Evolutionary conservation across 1,284 basidiomycete genomes (phyloP), one percentile per base, ranked within the genome.

Genomic region (Porogramme epimiltina): DNA sequence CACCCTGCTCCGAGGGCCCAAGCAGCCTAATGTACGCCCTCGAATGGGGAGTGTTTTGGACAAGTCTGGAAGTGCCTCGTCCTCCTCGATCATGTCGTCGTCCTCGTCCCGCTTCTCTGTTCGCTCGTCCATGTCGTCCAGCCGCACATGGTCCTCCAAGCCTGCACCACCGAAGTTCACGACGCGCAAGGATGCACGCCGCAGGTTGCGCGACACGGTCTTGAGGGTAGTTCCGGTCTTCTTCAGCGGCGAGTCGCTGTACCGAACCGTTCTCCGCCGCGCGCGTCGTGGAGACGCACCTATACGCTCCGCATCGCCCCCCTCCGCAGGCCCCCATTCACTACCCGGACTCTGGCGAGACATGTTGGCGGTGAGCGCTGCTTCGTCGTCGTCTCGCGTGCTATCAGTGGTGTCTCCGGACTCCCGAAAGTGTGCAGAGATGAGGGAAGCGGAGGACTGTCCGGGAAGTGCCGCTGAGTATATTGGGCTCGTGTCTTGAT

Each of bases 111-210:
- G 59, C 53, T 62, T 62, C 48, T 42, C 61, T n/a, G 37, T 25
- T 16, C 22, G 39, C 19, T 75, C 74, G 36, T 73, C 70, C 4
- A 71, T 77, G 55, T 87, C 86, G 11, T 66, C 74, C 15, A 87
- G 63, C 25, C 79, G 74, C 13, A 84, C 65, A 52, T 84, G 83
- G 33, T 79, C 79, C 49, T 85, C 84, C 41, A 86, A 61, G 0
- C 80, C 81, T n/a, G 73, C 73, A 4, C 84, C 84, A 33, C 84
- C 85, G 43, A 94, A 71, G 66, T 93, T 93, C 33, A 93, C 92
- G 16, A 97, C 92, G 19, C 94, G 82, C 45, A 90, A 70, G 28
- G 91, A 93, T 40, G 85, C 83, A 16, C 87, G 77, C n/a, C 84
- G 75, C 5, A 95, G 58, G 53, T 75, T 82, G 49, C 77, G 76